Conservation (phyloP, 768 basidiomycete genomes). For the Psilocybe azurescens region DNA sequence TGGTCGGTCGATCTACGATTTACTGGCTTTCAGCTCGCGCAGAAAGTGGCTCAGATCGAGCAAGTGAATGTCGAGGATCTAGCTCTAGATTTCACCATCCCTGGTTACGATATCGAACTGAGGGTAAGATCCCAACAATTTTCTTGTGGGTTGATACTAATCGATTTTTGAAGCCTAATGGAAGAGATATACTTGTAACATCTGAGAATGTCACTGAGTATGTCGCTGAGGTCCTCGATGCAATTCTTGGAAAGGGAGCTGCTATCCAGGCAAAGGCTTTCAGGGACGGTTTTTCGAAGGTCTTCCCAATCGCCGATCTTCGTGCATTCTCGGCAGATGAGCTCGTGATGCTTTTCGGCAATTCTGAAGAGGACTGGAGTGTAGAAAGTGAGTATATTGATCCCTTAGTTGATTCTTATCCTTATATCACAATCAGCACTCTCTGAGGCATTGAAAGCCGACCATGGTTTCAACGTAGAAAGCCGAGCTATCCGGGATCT, state of each 20-base stretch:
- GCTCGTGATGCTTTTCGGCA: slow-evolving; percentile 94
- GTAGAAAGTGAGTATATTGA: slow-evolving; percentile 71
- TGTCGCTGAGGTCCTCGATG: slow-evolving; percentile 83
- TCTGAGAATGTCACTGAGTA: slow-evolving; percentile 91
- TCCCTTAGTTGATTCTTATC: background rate
- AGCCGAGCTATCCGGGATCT: slow-evolving; percentile 90
- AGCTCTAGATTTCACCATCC: slow-evolving; percentile 94
- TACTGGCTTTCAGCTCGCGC: slow-evolving; percentile 44
- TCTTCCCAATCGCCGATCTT: slow-evolving; percentile 92
- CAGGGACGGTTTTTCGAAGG: slow-evolving; percentile 93
- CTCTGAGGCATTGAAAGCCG: slow-evolving; percentile 90
- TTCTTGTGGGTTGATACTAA: slow-evolving; percentile 6
- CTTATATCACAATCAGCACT: slow-evolving; percentile 60
- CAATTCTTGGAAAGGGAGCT: slow-evolving; percentile 84
- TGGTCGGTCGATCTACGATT: background rate
- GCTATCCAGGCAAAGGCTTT: slow-evolving; percentile 87
- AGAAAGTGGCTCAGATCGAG: slow-evolving; percentile 63
- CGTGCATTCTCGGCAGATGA: slow-evolving; percentile 94
- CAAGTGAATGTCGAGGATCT: slow-evolving; percentile 83
- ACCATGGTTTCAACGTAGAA: slow-evolving; percentile 97
- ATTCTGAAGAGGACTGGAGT: slow-evolving; percentile 98
- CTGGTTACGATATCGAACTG: slow-evolving; percentile 94
- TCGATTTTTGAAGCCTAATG: slow-evolving; percentile 61
- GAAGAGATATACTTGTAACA: slow-evolving; percentile 81
- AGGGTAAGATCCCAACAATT: slow-evolving; percentile 54